Conservation (phyloP, 345 rosid genomes). For the Adansonia digitata region DNA sequence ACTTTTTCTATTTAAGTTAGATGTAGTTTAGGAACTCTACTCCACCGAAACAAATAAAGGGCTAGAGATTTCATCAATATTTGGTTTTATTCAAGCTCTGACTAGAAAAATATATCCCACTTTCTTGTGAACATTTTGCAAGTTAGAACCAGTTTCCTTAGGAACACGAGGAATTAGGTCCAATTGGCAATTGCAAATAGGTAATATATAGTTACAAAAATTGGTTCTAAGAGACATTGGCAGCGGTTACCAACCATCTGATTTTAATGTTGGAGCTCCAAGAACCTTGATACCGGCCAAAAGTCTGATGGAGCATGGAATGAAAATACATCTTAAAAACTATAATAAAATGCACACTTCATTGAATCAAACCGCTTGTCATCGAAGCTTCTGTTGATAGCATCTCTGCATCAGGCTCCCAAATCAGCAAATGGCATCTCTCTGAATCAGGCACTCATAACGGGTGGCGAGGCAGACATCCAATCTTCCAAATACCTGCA, state of each 20-base stretch:
- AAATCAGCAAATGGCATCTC: not conserved
- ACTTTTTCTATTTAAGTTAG: not conserved
- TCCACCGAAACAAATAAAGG: not conserved
- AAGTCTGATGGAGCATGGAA: not conserved
- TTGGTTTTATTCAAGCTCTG: not conserved
- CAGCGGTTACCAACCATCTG: not conserved
- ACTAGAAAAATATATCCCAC: not conserved
- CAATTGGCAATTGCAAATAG: not conserved
- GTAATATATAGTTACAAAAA: not conserved
- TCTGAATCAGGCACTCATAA: not conserved
- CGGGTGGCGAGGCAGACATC: not conserved
- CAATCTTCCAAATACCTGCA: not conserved
- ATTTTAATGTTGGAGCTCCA: not conserved
- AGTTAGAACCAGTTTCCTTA: not conserved
- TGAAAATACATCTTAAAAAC: not conserved
- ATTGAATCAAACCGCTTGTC: not conserved
- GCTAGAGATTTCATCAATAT: not conserved
- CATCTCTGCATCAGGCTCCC: too few relatives aligned
- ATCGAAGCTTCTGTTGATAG: not conserved
- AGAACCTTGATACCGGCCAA: not conserved
- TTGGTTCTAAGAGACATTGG: not conserved
- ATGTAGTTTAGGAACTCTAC: not conserved
- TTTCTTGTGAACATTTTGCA: not conserved
- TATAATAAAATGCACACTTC: not conserved
- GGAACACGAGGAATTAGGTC: not conserved